Evolutionary conservation across 306 rosid genomes (phyloP).

Genomic region (Canavalia gladiata): DNA sequence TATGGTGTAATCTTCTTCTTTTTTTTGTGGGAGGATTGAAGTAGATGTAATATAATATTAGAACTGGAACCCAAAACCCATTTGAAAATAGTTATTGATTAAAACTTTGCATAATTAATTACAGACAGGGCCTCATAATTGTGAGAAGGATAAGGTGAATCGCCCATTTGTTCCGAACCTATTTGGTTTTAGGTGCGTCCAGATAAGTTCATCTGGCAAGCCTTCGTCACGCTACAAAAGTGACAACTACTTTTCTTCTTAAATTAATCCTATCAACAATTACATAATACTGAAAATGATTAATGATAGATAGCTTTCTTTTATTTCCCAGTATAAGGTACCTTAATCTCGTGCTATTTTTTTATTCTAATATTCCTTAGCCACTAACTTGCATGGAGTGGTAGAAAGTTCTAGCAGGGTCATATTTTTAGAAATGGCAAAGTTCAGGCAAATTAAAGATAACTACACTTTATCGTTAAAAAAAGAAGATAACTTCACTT

Average conservation of each 20-base stretch:
- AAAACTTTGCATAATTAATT: neutral
- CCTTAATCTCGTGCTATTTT: constrained; percentile 2
- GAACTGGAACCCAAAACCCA: neutral
- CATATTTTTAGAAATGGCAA: neutral
- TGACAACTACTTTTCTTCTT: constrained; percentile 52
- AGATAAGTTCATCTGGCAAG: constrained; percentile 73
- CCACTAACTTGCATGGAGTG: constrained; percentile 18
- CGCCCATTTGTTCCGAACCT: constrained; percentile 9
- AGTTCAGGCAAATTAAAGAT: neutral
- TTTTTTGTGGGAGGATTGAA: constrained; percentile 7
- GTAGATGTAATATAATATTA: neutral
- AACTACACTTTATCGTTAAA: neutral
- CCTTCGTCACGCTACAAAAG: constrained; percentile 57
- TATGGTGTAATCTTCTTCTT: neutral
- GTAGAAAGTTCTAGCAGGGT: constrained; percentile 17
- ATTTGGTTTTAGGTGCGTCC: constrained; percentile 56
- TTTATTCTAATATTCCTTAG: constrained; percentile 24
- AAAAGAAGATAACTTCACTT: neutral
- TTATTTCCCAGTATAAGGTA: constrained; percentile 41
- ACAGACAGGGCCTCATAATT: constrained; percentile 25
- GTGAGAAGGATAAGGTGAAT: constrained; percentile 33
- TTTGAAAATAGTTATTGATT: neutral
- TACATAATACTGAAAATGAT: neutral
- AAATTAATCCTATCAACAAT: constrained; percentile 46
- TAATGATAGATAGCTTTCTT: constrained; percentile 1